Base-by-base conservation (phyloP, 1,284 basidiomycete genomes). In the Leccinum fuscescens region DNA sequence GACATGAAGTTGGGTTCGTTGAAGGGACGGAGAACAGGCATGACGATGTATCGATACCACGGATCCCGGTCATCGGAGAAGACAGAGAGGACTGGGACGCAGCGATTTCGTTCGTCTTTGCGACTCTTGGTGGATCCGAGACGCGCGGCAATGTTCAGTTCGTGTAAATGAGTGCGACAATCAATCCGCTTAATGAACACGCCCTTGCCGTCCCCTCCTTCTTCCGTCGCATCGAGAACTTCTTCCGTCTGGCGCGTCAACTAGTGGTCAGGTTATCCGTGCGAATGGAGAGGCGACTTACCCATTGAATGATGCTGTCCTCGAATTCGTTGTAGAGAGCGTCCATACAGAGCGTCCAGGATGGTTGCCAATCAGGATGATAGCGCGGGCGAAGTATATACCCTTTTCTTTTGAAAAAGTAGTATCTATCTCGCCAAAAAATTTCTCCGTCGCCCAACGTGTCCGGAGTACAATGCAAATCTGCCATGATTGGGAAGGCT, bases 1-100 rank as follows among this genome's bases (percentile, higher is more conserved):
- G 70, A 72, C 0, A 66, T 66, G 59, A 79, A 76, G 3, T 63
- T 61, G 3, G 75, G 76, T 29, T 69, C 37, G 42, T 72, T 54
- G 22, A 69, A 73, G 0, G 56, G 59, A 1, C 73, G 66, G 20
- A 75, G 64, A 8, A 74, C 61, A 0, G 73, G 75, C 70, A 76
- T 75, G 24, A 76, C 75, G 5, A 79, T 53, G 42, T 76, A 68
- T 3, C 2, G 39, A 50, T 57, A 58, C 48, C 53, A 27, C 0
- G 56, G 55, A 11, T 56, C 65, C 2, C 0, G 14, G 2, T 59
- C 56, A 20, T 66, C 65, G 1, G 54, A 3, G 12, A 66, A 66
- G 5, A 24, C 0, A 12, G 44, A 50, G 29, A 29, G 29, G 29
- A 29, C 29, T 29, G 39, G 39, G 39, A 42, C n/a, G n/a, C 39